These are phyloP conservation scores for Fusarium denticulatum DNA, from an alignment of 2,329 filamentous ascomycete species.

Conservation along the genomic window DNA sequence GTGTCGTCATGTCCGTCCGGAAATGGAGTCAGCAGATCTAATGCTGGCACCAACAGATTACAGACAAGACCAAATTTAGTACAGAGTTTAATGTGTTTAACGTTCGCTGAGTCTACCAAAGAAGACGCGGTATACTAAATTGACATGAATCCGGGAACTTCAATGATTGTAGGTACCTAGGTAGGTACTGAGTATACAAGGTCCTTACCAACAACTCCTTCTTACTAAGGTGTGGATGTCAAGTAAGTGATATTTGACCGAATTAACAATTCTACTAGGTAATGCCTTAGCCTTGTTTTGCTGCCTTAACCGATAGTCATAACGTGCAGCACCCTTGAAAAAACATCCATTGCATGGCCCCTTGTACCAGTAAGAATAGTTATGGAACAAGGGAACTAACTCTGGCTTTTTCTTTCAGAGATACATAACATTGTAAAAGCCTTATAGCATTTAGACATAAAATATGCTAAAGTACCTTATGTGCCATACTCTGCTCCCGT, in stretches of 20 bases:
- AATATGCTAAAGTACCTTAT: not conserved
- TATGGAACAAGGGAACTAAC: not conserved
- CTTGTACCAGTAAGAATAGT: not conserved
- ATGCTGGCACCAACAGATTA: not conserved
- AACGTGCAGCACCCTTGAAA: not conserved
- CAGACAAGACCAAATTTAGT: not conserved
- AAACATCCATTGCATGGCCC: not conserved
- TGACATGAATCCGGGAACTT: not conserved
- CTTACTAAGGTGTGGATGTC: not conserved
- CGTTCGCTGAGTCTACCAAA: not conserved
- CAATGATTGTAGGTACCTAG: not conserved
- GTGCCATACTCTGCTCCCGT: not conserved
- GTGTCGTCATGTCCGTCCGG: slow-evolving; percentile 25
- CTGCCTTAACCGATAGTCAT: slow-evolving; percentile 18
- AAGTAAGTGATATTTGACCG: not conserved
- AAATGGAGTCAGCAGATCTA: slow-evolving; percentile 23
- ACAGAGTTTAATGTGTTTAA: not conserved
- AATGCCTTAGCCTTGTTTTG: slow-evolving; percentile 29
- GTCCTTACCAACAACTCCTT: no score
- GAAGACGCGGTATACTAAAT: not conserved
- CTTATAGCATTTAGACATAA: not conserved
- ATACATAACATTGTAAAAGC: not conserved
- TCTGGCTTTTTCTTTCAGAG: not conserved
- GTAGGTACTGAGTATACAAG: no score
- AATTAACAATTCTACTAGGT: not conserved